phyloP scores from a whole-genome alignment of 2,329 filamentous ascomycete genomes.

The Nannizziopsis barbatae region DNA sequence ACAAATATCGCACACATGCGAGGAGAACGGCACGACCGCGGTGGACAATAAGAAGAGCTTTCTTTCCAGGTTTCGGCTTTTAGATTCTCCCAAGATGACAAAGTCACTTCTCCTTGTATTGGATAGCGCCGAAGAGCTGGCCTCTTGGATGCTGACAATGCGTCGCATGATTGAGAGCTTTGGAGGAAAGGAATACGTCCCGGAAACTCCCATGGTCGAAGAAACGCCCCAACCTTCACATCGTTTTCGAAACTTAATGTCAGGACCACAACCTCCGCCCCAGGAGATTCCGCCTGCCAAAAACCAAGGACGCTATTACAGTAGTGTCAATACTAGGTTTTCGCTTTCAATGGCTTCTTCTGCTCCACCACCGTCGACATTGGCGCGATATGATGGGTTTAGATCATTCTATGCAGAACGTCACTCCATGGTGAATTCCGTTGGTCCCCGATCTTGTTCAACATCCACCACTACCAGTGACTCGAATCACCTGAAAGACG shows the following conservation, averaged over 20 bases:
- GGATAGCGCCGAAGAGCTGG: constrained; percentile 35
- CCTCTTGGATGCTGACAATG: constrained; percentile 36
- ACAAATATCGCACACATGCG: constrained; percentile 33
- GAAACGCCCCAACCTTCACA: constrained; percentile 9
- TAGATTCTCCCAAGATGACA: constrained; percentile 24
- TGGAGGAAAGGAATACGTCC: constrained; percentile 36
- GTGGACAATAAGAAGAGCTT: constrained; percentile 27
- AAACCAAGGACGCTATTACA: background rate
- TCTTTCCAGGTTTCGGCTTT: constrained; percentile 33
- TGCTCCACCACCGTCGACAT: background rate
- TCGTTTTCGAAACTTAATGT: constrained; percentile 10
- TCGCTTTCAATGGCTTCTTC: constrained; percentile 5
- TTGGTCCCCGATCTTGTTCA: constrained; percentile 18
- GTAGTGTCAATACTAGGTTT: background rate
- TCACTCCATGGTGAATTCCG: constrained; percentile 16
- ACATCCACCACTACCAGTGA: constrained; percentile 17
- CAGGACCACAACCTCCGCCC: background rate
- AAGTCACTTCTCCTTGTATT: constrained; percentile 37
- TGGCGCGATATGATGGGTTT: constrained; percentile 2
- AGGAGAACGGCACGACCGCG: constrained; percentile 21
- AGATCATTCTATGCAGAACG: constrained; percentile 15
- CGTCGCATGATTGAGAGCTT: constrained; percentile 37
- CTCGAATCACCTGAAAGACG: constrained; percentile 17
- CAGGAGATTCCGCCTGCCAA: background rate
- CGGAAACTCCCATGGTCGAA: constrained; percentile 22